These are phyloP conservation scores for Amyloporia xantha DNA, from an alignment of 768 basidiomycete species.

Conservation along the genomic window DNA sequence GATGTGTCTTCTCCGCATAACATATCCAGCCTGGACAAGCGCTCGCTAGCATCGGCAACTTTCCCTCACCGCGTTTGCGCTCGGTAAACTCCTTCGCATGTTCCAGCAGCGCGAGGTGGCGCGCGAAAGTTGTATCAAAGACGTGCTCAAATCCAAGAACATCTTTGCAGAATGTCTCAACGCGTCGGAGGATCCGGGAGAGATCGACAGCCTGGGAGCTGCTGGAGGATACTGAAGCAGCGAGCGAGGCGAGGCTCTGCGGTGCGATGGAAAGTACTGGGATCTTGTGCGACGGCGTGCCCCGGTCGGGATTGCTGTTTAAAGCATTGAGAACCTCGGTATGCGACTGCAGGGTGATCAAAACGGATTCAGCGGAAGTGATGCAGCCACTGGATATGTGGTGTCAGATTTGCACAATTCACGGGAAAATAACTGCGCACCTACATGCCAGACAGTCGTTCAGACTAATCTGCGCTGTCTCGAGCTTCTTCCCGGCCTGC, in stretches of 20 bases:
- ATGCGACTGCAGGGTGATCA: slow-evolving; percentile 95
- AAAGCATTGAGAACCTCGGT: slow-evolving; percentile 84
- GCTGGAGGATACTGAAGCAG: slow-evolving; percentile 52
- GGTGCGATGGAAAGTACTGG: slow-evolving; percentile 87
- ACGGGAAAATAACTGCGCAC: slow-evolving; percentile 35
- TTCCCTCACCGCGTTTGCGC: slow-evolving; percentile 36
- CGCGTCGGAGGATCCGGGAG: slow-evolving; percentile 58
- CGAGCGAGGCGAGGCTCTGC: slow-evolving; percentile 78
- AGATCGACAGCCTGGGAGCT: slow-evolving; percentile 38
- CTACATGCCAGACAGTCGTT: slow-evolving; percentile 99
- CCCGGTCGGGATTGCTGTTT: slow-evolving; percentile 39
- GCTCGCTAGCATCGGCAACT: slow-evolving; percentile 87
- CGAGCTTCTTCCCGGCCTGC: slow-evolving; percentile 51
- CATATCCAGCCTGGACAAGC: slow-evolving; percentile 99
- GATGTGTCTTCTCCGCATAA: slow-evolving; percentile 96
- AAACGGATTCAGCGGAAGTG: slow-evolving; percentile 94
- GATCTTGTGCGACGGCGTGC: slow-evolving; percentile 37
- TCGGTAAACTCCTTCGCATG: slow-evolving; percentile 78
- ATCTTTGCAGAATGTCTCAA: slow-evolving; percentile 61
- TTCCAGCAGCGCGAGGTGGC: slow-evolving; percentile 79
- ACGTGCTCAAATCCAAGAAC: slow-evolving; percentile 74
- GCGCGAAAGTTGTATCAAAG: slow-evolving; percentile 92
- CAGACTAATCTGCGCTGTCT: slow-evolving; percentile 91
- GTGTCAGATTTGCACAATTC: neutral
- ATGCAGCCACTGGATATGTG: slow-evolving; percentile 76